These are phyloP conservation scores for Spergularia bocconei DNA, from an alignment of 148 eudicot genomes.

Conservation along the genomic window DNA sequence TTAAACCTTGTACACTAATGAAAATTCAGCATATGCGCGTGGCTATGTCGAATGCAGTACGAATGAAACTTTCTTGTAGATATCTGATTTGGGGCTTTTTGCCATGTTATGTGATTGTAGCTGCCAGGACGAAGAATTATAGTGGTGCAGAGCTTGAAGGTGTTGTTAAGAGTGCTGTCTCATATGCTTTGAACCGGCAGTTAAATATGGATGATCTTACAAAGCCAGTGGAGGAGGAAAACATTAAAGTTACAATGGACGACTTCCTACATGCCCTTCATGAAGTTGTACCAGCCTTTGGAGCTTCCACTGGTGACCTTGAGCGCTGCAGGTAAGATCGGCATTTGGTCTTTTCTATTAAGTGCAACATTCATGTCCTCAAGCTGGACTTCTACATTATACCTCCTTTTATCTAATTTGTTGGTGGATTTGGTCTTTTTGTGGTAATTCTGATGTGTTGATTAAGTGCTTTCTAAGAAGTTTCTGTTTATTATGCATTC, in stretches of 20 bases:
- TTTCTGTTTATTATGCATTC: slow-evolving; percentile 1
- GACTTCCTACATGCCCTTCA: slow-evolving; percentile 80
- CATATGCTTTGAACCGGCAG: slow-evolving; percentile 89
- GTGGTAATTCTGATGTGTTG: not conserved
- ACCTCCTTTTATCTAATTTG: not conserved
- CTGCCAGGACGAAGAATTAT: slow-evolving; percentile 93
- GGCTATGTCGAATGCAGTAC: not conserved
- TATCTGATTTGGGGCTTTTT: slow-evolving; percentile 6
- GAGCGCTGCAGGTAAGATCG: slow-evolving; percentile 79
- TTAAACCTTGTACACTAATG: not conserved
- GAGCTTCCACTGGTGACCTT: slow-evolving; percentile 95
- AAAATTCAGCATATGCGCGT: not conserved
- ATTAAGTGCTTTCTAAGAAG: not conserved
- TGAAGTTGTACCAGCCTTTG: slow-evolving; percentile 94
- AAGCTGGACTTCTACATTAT: slow-evolving; percentile 1
- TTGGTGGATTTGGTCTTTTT: not conserved
- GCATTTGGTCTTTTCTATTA: not conserved
- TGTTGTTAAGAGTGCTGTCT: slow-evolving; percentile 97
- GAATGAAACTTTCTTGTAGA: not conserved
- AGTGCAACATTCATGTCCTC: not conserved
- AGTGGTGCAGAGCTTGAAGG: slow-evolving; percentile 99
- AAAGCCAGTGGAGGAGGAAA: slow-evolving; percentile 91
- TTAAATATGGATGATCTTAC: slow-evolving; percentile 90
- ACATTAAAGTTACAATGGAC: slow-evolving; percentile 90
- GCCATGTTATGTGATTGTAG: slow-evolving; percentile 36